phyloP scores from a whole-genome alignment of 805 yeast genomes.

The Saccharomycopsis fibuligera region DNA sequence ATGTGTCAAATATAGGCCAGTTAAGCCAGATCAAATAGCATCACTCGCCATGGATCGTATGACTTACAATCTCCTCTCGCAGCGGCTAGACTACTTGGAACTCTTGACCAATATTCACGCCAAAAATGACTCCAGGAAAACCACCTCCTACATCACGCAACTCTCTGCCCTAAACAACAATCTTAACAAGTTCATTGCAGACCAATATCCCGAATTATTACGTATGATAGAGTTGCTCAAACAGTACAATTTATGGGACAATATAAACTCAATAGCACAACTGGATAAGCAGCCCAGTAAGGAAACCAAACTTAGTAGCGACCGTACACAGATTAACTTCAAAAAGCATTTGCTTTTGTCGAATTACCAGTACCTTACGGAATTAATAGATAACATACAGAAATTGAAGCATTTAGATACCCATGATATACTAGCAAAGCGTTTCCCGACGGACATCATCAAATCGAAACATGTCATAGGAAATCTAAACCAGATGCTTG shows the following conservation, averaged over 20 bases:
- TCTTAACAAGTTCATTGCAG: background rate
- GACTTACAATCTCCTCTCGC: slow-evolving; percentile 6
- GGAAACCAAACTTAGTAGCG: no score
- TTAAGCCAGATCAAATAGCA: no score
- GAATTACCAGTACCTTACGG: background rate
- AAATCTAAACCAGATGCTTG: background rate
- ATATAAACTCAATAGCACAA: background rate
- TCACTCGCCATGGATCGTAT: slow-evolving; percentile 11
- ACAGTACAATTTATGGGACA: slow-evolving; percentile 3
- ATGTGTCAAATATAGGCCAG: no score
- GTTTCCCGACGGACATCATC: slow-evolving; percentile 2
- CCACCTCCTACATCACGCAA: background rate
- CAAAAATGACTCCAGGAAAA: background rate
- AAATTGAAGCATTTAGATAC: background rate
- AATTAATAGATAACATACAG: background rate
- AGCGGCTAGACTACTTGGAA: slow-evolving; percentile 13
- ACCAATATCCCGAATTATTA: slow-evolving; percentile 2
- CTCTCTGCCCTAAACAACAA: background rate
- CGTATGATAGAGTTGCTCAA: background rate
- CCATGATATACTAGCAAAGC: slow-evolving; percentile 1
- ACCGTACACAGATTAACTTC: no score
- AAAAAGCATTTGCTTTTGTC: slow-evolving; percentile 5
- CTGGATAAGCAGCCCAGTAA: no score
- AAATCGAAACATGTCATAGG: background rate
- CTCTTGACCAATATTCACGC: slow-evolving; percentile 1